Conservation (phyloP, 2,329 filamentous ascomycete genomes). For the Paracorniculantispora psalliotae region DNA sequence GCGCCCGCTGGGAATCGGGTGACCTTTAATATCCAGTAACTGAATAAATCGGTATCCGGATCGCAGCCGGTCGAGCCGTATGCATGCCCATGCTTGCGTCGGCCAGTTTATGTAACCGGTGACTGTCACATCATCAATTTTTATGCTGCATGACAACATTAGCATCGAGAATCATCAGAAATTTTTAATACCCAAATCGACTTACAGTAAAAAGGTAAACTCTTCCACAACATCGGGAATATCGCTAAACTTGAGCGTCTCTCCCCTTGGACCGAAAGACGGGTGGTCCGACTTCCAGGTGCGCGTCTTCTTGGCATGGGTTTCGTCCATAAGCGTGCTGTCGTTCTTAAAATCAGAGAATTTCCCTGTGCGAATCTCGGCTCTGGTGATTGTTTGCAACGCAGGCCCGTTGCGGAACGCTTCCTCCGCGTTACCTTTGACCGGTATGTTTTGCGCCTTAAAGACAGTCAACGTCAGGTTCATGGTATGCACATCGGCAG, state of each 20-base stretch:
- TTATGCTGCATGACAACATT: slow-evolving; percentile 38
- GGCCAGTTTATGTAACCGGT: slow-evolving; percentile 31
- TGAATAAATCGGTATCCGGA: slow-evolving; percentile 51
- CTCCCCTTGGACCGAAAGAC: slow-evolving; percentile 51
- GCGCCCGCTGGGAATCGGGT: slow-evolving; percentile 40
- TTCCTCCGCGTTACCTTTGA: slow-evolving; percentile 25
- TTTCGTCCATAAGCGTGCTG: slow-evolving; percentile 39
- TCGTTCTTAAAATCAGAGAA: slow-evolving; percentile 30
- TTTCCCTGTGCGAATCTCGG: slow-evolving; percentile 75
- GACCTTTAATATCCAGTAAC: slow-evolving; percentile 42
- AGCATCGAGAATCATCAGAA: background rate
- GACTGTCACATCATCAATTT: slow-evolving; percentile 43
- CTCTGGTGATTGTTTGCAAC: slow-evolving; percentile 69
- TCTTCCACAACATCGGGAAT: slow-evolving; percentile 59
- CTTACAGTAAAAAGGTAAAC: slow-evolving; percentile 69
- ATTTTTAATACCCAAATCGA: background rate
- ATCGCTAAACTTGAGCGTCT: slow-evolving; percentile 53
- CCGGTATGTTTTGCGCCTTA: slow-evolving; percentile 65
- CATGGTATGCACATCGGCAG: slow-evolving; percentile 48
- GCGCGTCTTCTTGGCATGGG: slow-evolving; percentile 57
- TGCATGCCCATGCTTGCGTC: slow-evolving; percentile 52
- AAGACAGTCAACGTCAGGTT: slow-evolving; percentile 68
- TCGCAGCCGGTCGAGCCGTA: slow-evolving; percentile 53
- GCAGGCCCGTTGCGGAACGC: slow-evolving; percentile 27
- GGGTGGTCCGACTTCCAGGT: slow-evolving; percentile 55